Evolutionary conservation across 805 yeast genomes (phyloP).

Genomic region (Wickerhamiella hasegawae): DNA sequence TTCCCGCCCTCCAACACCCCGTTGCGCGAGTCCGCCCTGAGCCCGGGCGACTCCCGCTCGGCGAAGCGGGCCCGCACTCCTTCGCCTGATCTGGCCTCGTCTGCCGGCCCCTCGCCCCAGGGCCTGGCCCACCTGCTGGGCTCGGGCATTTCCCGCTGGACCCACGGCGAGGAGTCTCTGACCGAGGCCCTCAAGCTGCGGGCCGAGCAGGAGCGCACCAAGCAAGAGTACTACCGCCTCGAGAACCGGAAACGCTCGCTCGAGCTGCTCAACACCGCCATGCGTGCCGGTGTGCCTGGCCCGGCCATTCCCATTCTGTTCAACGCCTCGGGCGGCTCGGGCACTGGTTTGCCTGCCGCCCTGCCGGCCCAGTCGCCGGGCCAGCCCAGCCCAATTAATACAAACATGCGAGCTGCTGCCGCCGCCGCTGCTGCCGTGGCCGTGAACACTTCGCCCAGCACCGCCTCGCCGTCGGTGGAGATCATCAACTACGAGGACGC

Average conservation of each 20-base stretch:
- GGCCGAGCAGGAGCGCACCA: conserved; percentile 64
- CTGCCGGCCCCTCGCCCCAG: not conserved
- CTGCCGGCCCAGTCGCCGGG: too few relatives aligned
- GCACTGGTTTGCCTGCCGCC: conserved; percentile 6
- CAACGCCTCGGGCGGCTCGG: conserved; percentile 20
- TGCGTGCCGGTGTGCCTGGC: conserved; percentile 46
- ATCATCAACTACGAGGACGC: conserved; percentile 12
- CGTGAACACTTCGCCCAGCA: not conserved
- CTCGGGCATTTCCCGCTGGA: conserved; percentile 34
- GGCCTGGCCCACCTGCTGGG: conserved; percentile 30
- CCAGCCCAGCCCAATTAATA: too few relatives aligned
- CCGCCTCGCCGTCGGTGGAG: conserved; percentile 9
- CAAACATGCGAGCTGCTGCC: too few relatives aligned
- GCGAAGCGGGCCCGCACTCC: too few relatives aligned
- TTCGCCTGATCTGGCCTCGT: too few relatives aligned
- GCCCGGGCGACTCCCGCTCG: too few relatives aligned
- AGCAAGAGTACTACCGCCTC: conserved; percentile 57
- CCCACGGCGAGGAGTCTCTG: conserved; percentile 40
- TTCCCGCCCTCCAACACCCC: not conserved
- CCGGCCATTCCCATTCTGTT: conserved; percentile 47
- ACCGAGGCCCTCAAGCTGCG: conserved; percentile 41
- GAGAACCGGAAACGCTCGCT: conserved; percentile 47
- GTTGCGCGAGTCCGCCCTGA: not conserved
- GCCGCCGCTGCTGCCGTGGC: conserved; percentile 8
- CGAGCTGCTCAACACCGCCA: conserved; percentile 46